Conservation (phyloP, 805 yeast species). For the Debaryomyces castellii region DNA sequence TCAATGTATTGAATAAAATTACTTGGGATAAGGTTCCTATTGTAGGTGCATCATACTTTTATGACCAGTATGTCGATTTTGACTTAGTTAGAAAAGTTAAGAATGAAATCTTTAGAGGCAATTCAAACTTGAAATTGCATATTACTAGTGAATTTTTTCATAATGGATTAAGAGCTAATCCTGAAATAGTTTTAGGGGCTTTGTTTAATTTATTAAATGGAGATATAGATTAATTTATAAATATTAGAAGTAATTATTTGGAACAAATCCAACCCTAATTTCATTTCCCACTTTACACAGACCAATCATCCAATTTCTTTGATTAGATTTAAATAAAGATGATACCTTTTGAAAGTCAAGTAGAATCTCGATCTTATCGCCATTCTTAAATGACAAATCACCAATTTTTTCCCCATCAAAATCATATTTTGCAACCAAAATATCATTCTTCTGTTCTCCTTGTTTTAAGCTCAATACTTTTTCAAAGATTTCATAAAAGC, state of each 20-base stretch:
- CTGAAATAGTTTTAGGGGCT: constrained; percentile 37
- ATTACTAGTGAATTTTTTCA: constrained; percentile 53
- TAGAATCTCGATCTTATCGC: constrained; percentile 32
- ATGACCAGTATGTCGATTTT: constrained; percentile 55
- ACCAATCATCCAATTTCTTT: constrained; percentile 36
- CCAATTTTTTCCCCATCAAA: constrained; percentile 36
- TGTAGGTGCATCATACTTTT: constrained; percentile 49
- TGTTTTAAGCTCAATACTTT: constrained; percentile 7
- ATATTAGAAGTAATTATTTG: constrained; percentile 23
- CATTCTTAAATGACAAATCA: constrained; percentile 34
- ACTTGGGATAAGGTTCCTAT: constrained; percentile 40
- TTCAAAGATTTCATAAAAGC: constrained; percentile 22
- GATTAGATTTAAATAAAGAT: constrained; percentile 16
- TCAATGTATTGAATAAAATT: constrained; percentile 23
- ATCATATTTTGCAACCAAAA: constrained; percentile 16
- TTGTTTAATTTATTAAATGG: constrained; percentile 39
- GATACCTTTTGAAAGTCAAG: constrained; percentile 28
- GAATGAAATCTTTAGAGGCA: constrained; percentile 21
- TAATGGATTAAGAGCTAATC: constrained; percentile 46
- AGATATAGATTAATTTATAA: constrained; percentile 36
- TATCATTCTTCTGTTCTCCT: constrained; percentile 2
- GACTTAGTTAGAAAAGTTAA: constrained; percentile 38
- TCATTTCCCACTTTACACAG: constrained; percentile 10
- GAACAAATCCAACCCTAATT: constrained; percentile 36
- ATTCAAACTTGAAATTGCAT: constrained; percentile 38